Evolutionary conservation across 2,329 filamentous ascomycete genomes (phyloP), one percentile per base, ranked within the genome.

Genomic region (Neoascochyta sp.): DNA sequence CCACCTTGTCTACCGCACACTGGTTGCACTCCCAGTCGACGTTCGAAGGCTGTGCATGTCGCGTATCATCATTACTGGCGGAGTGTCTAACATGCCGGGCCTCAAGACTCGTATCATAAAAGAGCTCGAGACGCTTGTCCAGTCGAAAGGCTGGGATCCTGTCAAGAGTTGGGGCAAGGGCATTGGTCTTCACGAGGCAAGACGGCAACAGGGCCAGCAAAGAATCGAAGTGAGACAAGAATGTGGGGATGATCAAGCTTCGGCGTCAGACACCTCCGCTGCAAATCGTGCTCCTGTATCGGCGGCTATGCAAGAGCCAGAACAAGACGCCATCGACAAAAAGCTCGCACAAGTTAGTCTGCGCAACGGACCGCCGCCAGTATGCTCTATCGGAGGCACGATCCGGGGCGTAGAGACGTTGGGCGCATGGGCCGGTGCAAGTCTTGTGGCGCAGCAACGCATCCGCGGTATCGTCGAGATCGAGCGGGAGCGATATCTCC

Each of bases 11-110:
- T 93, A 94, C 63, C 75, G 77, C 30, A 75, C 80, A 20, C 73
- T 98, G 2, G 70, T 93, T 1, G 73, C 78, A 6, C 70, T 95
- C 1, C 85, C 88, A 0, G 67, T 90, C 4, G 92, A 98, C 60
- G 80, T 89, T 4, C 80, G 92, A 14, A 81, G 84, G 1, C 66
- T 82, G 4, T 95, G 90, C 61, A 92, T 95, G 80, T 81, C 88
- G 1, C 83, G 90, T 21, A 84, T 96, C 24, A 70, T 95, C 10
- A 84, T 98, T 52, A 83, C 82, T 0, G 92, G 92, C 17, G 87
- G 87, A 2, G 83, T 83, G 26, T 80, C 87, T 5, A 75, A 75
- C 15, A 79, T 95, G 7, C 75, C 89, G 1, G 92, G 92, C 1
- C 66, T 98, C 15, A 87, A 86, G 44, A 71, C 74, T 14, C 78